Conservation (phyloP, 306 rosid species). For the Acacia confusa region DNA sequence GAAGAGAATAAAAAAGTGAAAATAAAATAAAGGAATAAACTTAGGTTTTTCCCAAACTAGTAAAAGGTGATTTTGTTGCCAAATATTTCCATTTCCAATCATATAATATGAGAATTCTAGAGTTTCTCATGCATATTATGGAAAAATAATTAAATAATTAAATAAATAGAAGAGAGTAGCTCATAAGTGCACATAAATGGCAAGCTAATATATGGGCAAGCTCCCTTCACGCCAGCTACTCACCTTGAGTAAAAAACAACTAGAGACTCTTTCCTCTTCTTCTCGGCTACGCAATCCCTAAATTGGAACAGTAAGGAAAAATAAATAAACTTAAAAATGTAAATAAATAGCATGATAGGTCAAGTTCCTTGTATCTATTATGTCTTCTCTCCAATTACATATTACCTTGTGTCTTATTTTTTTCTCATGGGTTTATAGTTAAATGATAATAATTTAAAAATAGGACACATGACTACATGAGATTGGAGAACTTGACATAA, state of each 20-base stretch:
- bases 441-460: no score
- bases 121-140: conserved; percentile 18
- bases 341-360: neutral
- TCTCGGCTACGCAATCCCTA: conserved; percentile 86
- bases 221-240: conserved; percentile 24
- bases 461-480: no score
- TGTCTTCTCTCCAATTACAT: no score
- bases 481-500: no score
- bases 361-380: no score
- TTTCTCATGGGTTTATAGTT: no score
- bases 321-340: neutral
- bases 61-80: conserved; percentile 18
- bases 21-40: conserved; percentile 11
- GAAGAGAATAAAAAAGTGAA: conserved; percentile 9
- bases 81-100: conserved; percentile 20
- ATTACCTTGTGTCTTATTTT: no score
- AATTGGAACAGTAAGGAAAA: conserved; percentile 28
- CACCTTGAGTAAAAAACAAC: conserved; percentile 79
- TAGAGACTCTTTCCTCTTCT: conserved; percentile 78
- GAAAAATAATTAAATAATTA: neutral
- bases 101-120: conserved; percentile 23
- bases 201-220: conserved; percentile 26
- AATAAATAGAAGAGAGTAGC: conserved; percentile 16
- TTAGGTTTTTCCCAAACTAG: neutral
- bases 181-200: conserved; percentile 28